Conservation (phyloP, 768 basidiomycete species). For the Agaricus subrufescens region DNA sequence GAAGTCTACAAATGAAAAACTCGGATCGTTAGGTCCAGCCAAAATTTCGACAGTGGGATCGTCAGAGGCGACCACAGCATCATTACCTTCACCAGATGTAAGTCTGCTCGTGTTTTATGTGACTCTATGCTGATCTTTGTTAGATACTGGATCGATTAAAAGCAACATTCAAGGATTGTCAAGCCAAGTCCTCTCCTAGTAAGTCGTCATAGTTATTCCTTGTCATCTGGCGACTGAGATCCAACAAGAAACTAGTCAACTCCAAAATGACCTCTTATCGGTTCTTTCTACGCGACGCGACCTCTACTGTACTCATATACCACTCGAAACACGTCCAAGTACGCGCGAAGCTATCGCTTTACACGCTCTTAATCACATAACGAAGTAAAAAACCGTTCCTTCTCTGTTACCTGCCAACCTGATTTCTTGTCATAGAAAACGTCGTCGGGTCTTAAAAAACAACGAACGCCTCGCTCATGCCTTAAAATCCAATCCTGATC, state of each 20-base stretch:
- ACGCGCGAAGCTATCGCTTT: constrained; percentile 68
- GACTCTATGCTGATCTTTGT: background rate
- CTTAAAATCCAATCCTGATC: constrained; percentile 47
- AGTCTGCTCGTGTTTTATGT: background rate
- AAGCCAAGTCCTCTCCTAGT: constrained; percentile 53
- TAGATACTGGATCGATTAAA: constrained; percentile 59
- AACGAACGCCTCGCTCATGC: constrained; percentile 86
- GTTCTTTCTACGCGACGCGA: constrained; percentile 67
- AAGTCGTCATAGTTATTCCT: constrained; percentile 3
- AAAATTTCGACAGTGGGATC: constrained; percentile 46
- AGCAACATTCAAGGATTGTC: constrained; percentile 48
- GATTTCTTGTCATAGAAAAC: constrained; percentile 55
- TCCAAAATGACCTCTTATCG: constrained; percentile 69
- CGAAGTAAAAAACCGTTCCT: constrained; percentile 54
- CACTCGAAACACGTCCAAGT: constrained; percentile 58
- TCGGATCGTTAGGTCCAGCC: constrained; percentile 56
- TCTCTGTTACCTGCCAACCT: background rate
- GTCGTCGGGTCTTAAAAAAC: constrained; percentile 85
- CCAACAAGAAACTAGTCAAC: constrained; percentile 38
- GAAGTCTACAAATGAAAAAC: constrained; percentile 42
- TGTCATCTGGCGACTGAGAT: background rate
- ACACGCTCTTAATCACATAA: constrained; percentile 85
- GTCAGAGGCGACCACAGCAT: constrained; percentile 23
- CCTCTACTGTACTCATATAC: constrained; percentile 63
- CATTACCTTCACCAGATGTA: constrained; percentile 28